Conservation (phyloP, 2,329 filamentous ascomycete species). For the Nakataea oryzae region DNA sequence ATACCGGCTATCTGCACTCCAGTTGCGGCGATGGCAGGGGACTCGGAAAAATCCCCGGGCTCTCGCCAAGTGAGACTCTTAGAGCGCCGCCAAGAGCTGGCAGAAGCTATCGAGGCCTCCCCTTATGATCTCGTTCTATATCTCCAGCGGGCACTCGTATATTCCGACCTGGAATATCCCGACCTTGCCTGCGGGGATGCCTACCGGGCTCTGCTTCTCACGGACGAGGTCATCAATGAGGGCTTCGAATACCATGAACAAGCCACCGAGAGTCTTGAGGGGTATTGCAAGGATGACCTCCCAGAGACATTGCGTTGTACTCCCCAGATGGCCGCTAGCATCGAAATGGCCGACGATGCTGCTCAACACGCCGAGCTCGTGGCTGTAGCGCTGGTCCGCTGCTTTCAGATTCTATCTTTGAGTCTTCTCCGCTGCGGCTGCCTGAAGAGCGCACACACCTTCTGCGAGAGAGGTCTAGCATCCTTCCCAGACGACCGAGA, state of each 20-base stretch:
- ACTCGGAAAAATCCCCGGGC: neutral
- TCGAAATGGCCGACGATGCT: neutral
- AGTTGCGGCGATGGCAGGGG: neutral
- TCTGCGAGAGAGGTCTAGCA: conserved; percentile 51
- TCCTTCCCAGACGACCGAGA: conserved; percentile 43
- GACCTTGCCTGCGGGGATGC: conserved; percentile 86
- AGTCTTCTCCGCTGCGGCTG: conserved; percentile 56
- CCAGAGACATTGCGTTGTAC: conserved; percentile 37
- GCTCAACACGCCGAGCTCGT: conserved; percentile 28
- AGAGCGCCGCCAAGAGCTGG: conserved; percentile 44
- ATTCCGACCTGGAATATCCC: conserved; percentile 71
- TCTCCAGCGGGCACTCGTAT: conserved; percentile 58
- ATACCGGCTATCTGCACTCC: neutral
- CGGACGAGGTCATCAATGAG: conserved; percentile 71
- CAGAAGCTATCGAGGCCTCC: conserved; percentile 36
- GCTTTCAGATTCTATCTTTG: conserved; percentile 48
- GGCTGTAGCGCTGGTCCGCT: conserved; percentile 39
- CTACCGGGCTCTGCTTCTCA: conserved; percentile 78
- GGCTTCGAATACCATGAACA: conserved; percentile 73
- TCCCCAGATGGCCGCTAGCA: conserved; percentile 8
- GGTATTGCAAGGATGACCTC: conserved; percentile 22
- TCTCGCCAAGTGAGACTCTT: conserved; percentile 33
- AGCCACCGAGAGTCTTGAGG: conserved; percentile 42
- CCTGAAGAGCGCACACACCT: conserved; percentile 55
- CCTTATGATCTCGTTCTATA: conserved; percentile 56